Percentiles rank a stretch among this genome's conserved stretches.
Conservation (phyloP, 2,329 filamentous ascomycete species). For the Ustilaginoidea virens region DNA sequence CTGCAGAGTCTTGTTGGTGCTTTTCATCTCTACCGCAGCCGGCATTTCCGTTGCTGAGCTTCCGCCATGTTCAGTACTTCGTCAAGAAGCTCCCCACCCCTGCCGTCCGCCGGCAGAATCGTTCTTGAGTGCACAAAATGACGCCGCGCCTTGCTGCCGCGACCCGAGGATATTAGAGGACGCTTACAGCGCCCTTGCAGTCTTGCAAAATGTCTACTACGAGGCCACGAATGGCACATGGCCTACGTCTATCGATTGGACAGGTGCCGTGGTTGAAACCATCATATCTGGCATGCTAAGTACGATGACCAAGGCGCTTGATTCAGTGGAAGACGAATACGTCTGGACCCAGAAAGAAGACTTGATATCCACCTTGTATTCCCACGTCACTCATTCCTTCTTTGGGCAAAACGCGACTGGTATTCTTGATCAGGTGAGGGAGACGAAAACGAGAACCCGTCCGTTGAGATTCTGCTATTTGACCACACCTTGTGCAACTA, state of each 20-base stretch:
- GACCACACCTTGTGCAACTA: no score
- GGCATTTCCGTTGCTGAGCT: not conserved
- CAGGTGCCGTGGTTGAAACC: conserved; percentile 69
- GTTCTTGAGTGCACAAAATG: not conserved
- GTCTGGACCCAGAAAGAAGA: conserved; percentile 49
- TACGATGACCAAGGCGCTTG: conserved; percentile 49
- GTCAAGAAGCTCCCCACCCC: not conserved
- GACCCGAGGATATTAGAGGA: conserved; percentile 23
- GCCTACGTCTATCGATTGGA: conserved; percentile 87
- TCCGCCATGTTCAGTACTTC: conserved; percentile 3
- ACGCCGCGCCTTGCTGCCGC: no score
- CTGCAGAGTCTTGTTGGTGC: not conserved
- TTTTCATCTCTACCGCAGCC: not conserved
- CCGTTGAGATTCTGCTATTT: no score
- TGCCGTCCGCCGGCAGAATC: conserved; percentile 1
- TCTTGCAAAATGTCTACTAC: conserved; percentile 70
- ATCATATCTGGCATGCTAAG: conserved; percentile 59
- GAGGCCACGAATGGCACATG: conserved; percentile 64
- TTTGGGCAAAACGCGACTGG: conserved; percentile 71
- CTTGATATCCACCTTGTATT: conserved; percentile 69
- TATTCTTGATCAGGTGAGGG: conserved; percentile 42
- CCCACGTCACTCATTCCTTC: conserved; percentile 62
- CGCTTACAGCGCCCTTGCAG: conserved; percentile 49
- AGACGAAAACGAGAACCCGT: no score
- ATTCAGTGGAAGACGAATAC: conserved; percentile 17